Percentiles rank a stretch among this genome's conserved stretches.
phyloP scores from a whole-genome alignment of 2,329 filamentous ascomycete genomes.

The Fusarium hostae region DNA sequence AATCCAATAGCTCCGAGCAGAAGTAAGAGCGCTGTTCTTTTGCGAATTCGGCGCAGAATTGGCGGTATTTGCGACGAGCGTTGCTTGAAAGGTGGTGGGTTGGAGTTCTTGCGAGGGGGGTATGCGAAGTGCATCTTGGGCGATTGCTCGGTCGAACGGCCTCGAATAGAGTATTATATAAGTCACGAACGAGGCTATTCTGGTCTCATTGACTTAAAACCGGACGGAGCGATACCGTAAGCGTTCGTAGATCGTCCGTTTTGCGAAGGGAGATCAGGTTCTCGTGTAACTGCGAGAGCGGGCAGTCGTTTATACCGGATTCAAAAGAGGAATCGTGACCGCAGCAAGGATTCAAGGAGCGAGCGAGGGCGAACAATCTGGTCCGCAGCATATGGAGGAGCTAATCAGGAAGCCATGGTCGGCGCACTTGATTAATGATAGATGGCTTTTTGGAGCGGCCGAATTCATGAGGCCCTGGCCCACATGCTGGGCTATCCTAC shows the following conservation, averaged over 20 bases:
- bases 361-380: constrained; percentile 21
- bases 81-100: constrained; percentile 76
- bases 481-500: constrained; percentile 27
- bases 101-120: constrained; percentile 84
- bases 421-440: constrained; percentile 31
- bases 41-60: constrained; percentile 68
- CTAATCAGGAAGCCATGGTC: constrained; percentile 27
- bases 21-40: constrained; percentile 68
- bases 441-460: constrained; percentile 40
- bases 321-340: background rate
- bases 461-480: constrained; percentile 39
- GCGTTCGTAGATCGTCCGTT: constrained; percentile 12
- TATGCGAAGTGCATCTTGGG: constrained; percentile 87
- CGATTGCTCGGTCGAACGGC: background rate
- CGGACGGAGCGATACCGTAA: constrained; percentile 9
- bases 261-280: constrained; percentile 5
- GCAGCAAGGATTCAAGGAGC: constrained; percentile 11
- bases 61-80: constrained; percentile 66
- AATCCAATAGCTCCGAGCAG: constrained; percentile 66
- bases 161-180: background rate
- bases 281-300: constrained; percentile 25
- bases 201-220: background rate
- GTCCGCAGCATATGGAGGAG: constrained; percentile 6
- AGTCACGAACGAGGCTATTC: background rate
- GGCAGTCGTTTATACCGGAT: background rate